Evolutionary conservation across 2,329 filamentous ascomycete species (phyloP).

Genomic region (Botrytis aclada): DNA sequence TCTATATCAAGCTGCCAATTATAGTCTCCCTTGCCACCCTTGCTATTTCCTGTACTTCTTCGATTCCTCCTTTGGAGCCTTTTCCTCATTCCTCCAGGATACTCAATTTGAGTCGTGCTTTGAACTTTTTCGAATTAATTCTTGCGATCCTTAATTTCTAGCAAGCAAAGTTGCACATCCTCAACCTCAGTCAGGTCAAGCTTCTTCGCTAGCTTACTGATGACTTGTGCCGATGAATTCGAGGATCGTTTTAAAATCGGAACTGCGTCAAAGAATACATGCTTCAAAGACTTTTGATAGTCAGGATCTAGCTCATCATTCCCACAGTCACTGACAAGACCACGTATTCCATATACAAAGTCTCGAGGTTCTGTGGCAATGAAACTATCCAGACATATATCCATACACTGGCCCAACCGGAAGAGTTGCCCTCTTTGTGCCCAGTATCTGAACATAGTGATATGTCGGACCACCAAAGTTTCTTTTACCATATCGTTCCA

Average conservation of each 20-base stretch:
- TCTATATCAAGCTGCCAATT: not conserved
- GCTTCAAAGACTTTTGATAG: not conserved
- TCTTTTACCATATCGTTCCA: not conserved
- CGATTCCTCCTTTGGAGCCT: not conserved
- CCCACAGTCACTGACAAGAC: not conserved
- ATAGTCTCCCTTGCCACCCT: not conserved
- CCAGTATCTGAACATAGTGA: not conserved
- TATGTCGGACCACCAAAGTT: not conserved
- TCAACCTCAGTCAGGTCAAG: not conserved
- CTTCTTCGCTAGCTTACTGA: not conserved
- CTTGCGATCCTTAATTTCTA: too few relatives aligned
- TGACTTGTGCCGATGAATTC: not conserved
- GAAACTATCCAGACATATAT: not conserved
- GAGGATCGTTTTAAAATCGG: not conserved
- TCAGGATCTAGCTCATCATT: not conserved
- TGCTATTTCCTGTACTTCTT: not conserved
- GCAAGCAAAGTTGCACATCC: not conserved
- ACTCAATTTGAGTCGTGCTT: not conserved
- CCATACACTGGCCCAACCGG: not conserved
- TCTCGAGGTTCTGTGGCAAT: not conserved
- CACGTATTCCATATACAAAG: not conserved
- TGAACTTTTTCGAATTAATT: not conserved
- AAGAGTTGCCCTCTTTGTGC: not conserved
- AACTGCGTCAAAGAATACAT: not conserved
- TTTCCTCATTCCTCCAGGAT: not conserved